These are phyloP conservation scores for Kluyveromyces nonfermentans DNA, from an alignment of 805 yeast species.

Conservation along the genomic window DNA sequence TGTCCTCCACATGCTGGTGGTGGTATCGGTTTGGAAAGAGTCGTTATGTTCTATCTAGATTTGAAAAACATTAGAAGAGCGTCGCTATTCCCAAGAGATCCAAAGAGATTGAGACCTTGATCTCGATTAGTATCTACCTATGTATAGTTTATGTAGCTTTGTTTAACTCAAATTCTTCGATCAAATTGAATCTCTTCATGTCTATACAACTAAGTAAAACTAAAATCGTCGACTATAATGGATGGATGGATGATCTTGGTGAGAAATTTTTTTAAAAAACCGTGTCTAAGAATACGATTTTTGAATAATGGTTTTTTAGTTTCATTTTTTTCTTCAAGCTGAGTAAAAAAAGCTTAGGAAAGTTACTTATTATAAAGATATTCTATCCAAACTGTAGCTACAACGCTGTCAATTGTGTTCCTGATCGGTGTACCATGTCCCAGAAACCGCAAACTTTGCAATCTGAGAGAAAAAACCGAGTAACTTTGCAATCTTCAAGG, in stretches of 20 bases:
- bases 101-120: conserved; percentile 82
- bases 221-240: too few relatives aligned
- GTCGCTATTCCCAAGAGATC: conserved; percentile 98
- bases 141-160: too few relatives aligned
- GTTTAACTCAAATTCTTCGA: too few relatives aligned
- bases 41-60: conserved; percentile 95
- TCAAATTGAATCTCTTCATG: too few relatives aligned
- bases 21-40: conserved; percentile 98
- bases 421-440: not conserved
- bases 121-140: not conserved
- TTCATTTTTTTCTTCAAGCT: too few relatives aligned
- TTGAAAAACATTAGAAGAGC: conserved; percentile 97
- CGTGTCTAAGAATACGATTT: too few relatives aligned
- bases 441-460: conserved; percentile 1
- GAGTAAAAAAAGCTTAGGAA: not conserved
- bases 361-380: not conserved
- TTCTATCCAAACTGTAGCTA: too few relatives aligned
- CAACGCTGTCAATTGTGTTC: not conserved
- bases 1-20: conserved; percentile 99
- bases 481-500: conserved; percentile 20
- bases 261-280: too few relatives aligned
- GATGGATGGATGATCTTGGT: too few relatives aligned
- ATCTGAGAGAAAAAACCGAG: conserved; percentile 7
- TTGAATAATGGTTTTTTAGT: too few relatives aligned
- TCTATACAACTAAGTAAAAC: too few relatives aligned